These are phyloP conservation scores for Triticum urartu DNA, from an alignment of 176 grass and related monocot genomes.

Conservation along the genomic window DNA sequence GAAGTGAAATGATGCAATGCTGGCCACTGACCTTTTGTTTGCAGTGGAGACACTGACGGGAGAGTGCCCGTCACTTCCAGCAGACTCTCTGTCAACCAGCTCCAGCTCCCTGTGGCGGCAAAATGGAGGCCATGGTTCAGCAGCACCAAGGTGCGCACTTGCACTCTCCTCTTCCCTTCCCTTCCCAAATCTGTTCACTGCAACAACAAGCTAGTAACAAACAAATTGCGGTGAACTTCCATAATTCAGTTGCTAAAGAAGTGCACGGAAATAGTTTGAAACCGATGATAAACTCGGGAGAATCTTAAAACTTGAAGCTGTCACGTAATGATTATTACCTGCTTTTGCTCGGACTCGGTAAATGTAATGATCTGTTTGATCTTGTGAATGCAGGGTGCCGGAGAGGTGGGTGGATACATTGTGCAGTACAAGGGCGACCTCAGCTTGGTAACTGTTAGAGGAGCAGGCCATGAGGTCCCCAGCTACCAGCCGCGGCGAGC, in stretches of 20 bases:
- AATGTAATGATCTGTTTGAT: neutral
- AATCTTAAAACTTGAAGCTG: neutral
- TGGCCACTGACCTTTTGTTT: slow-evolving; percentile 3
- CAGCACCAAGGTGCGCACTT: slow-evolving; percentile 41
- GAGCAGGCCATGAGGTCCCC: slow-evolving; percentile 82
- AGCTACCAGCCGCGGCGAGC: slow-evolving; percentile 68
- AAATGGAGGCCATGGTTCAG: slow-evolving; percentile 74
- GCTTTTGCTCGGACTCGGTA: neutral
- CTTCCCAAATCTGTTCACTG: neutral
- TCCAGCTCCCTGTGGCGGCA: slow-evolving; percentile 40
- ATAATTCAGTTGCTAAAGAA: neutral
- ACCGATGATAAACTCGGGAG: neutral
- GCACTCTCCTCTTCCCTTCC: neutral
- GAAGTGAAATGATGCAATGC: neutral
- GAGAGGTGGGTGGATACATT: slow-evolving; percentile 74
- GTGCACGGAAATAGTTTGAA: neutral
- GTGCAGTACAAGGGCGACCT: slow-evolving; percentile 63
- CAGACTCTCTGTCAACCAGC: slow-evolving; percentile 76
- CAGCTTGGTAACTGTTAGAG: slow-evolving; percentile 79
- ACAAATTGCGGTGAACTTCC: neutral
- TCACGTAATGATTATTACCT: neutral
- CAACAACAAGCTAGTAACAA: neutral
- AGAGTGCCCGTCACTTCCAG: slow-evolving; percentile 77
- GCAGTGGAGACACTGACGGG: slow-evolving; percentile 74
- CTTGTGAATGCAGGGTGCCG: slow-evolving; percentile 34